Evolutionary conservation across 2,329 filamentous ascomycete species (phyloP).

Genomic region (Fusarium bactridioides): DNA sequence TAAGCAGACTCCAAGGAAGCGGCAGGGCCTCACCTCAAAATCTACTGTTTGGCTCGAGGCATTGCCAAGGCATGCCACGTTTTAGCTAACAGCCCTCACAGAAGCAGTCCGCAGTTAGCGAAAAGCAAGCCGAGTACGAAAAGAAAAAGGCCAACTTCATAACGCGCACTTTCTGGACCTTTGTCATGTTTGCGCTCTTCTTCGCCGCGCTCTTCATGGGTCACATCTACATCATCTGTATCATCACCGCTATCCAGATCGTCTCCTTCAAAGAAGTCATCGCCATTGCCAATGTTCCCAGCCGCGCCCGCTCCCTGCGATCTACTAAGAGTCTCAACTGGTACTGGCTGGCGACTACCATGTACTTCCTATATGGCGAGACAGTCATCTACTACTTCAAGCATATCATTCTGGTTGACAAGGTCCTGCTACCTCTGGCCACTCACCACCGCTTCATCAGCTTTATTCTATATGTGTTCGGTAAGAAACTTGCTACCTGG

Average conservation of each 20-base stretch:
- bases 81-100: constrained; percentile 34
- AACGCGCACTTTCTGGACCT: constrained; percentile 95
- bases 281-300: constrained; percentile 94
- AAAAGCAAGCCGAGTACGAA: constrained; percentile 76
- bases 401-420: constrained; percentile 95
- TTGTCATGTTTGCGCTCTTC: constrained; percentile 96
- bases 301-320: constrained; percentile 85
- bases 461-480: constrained; percentile 97
- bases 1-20: constrained; percentile 26
- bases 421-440: constrained; percentile 88
- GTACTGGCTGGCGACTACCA: constrained; percentile 98
- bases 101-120: constrained; percentile 54
- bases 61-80: not conserved
- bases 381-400: constrained; percentile 99
- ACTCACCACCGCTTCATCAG: constrained; percentile 99
- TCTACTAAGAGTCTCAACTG: constrained; percentile 98
- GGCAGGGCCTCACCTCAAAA: not conserved
- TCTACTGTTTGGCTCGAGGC: not conserved
- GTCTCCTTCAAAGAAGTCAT: constrained; percentile 99
- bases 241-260: constrained; percentile 93
- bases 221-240: constrained; percentile 94
- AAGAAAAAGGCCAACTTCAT: constrained; percentile 99
- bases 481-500: constrained; percentile 57
- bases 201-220: constrained; percentile 93
- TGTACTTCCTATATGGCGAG: constrained; percentile 99